Evolutionary conservation across 306 rosid species (phyloP), one percentile per base, ranked within the genome.

Genomic region (Prunus salicina): DNA sequence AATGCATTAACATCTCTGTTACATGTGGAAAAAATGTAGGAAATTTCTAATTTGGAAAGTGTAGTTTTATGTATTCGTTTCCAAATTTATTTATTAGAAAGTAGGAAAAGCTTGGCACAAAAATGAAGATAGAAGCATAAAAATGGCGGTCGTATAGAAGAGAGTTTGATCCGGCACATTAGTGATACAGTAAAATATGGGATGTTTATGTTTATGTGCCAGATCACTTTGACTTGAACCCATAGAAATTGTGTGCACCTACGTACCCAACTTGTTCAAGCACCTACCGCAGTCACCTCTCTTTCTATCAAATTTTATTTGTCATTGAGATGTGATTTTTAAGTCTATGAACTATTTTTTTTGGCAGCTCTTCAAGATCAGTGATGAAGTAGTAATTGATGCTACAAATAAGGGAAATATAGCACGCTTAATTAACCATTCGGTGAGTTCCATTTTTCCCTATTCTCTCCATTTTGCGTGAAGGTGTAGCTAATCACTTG

Each of bases 291-390:
- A 38, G 43, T 11, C 19, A 18, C 32, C 9, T 19, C 4, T 1
- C 8, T 50, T 41, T 52, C 18, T 60, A 13, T 12, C 25, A 71
- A 34, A 56, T 30, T 60, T 15, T 53, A 14, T 76, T 70, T 63
- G 70, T 57, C 41, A 3, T 11, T 49, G 30, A 18, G 22, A 5
- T 61, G 51, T 60, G 64, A 76, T 77, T 76, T 72, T 34, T 46
- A 82, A 67, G 49, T 79, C 13, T 46, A n/a, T n/a, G 68, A 47
- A 46, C 74, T 49, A 71, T 79, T 76, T 68, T 69, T 61, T 71
- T 52, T 46, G 85, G 96, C 97, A 95, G 99, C 95, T 95, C 52
- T 95, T 95, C 96, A 95, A 95, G 91, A 87, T 95, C 86, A 95
- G 97, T 2, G 99, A 95, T 71, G 99, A 92, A 76, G 88, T 87